phyloP scores from a whole-genome alignment of 176 grass and related monocot species.

The Eragrostis curvula region DNA sequence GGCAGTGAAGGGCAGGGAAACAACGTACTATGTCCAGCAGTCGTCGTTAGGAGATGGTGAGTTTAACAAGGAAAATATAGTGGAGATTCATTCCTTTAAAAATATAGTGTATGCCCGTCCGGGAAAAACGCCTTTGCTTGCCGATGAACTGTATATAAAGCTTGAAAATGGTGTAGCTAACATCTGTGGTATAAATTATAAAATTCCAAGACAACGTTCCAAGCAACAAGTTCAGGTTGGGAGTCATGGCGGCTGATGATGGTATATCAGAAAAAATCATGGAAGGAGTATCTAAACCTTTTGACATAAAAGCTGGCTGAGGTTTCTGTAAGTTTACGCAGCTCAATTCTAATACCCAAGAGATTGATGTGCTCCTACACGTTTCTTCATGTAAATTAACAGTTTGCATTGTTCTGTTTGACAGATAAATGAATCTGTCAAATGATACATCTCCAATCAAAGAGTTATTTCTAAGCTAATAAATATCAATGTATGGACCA shows the following conservation, averaged over 20 bases:
- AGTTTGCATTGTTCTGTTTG: too few relatives aligned
- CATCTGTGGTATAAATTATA: not conserved
- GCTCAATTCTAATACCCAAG: not conserved
- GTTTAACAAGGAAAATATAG: conserved; percentile 38
- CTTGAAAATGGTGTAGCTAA: conserved; percentile 29
- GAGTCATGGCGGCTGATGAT: conserved; percentile 42
- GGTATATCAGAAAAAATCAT: conserved; percentile 25
- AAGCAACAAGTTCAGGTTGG: conserved; percentile 35
- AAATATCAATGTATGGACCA: too few relatives aligned
- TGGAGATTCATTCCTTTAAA: not conserved
- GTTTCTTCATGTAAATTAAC: conserved; percentile 11
- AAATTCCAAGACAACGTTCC: conserved; percentile 49
- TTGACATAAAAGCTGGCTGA: not conserved
- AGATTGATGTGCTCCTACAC: too few relatives aligned
- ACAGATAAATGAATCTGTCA: not conserved
- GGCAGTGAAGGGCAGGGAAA: too few relatives aligned
- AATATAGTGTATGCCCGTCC: not conserved
- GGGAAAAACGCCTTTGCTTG: conserved; percentile 2
- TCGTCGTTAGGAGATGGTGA: too few relatives aligned
- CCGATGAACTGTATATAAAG: conserved; percentile 10
- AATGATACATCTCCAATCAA: too few relatives aligned
- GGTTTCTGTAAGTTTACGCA: conserved; percentile 27
- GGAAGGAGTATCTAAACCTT: conserved; percentile 44
- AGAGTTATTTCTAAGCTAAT: too few relatives aligned
- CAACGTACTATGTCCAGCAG: too few relatives aligned